Conservation (phyloP, 1,139 yeast species). For the Geotrichum macrosporum region DNA sequence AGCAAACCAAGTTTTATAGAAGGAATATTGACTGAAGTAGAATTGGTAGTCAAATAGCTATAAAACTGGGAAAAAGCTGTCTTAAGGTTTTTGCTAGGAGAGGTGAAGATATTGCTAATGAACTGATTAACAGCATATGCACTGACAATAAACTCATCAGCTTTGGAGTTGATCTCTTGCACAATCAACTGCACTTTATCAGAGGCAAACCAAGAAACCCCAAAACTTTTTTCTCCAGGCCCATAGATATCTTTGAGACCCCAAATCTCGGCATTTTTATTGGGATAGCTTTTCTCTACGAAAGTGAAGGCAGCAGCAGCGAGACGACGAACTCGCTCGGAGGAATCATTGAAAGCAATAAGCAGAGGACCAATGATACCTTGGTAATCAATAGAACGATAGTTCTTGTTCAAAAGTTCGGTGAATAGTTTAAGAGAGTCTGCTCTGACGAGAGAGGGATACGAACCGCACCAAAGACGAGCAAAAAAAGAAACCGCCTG, state of each 20-base stretch:
- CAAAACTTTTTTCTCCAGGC: slow-evolving; percentile 42
- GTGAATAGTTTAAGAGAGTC: slow-evolving; percentile 31
- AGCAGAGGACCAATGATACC: slow-evolving; percentile 36
- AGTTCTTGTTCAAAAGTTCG: slow-evolving; percentile 22
- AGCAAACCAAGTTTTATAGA: slow-evolving; percentile 45
- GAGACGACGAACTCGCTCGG: slow-evolving; percentile 40
- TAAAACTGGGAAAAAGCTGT: slow-evolving; percentile 30
- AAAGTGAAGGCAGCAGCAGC: slow-evolving; percentile 42
- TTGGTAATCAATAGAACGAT: slow-evolving; percentile 34
- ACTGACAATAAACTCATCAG: slow-evolving; percentile 47
- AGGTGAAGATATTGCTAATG: slow-evolving; percentile 31
- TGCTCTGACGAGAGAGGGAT: slow-evolving; percentile 34
- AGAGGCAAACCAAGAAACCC: slow-evolving; percentile 54
- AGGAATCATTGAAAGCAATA: slow-evolving; percentile 31
- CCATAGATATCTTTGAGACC: slow-evolving; percentile 46
- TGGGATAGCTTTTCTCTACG: slow-evolving; percentile 37
- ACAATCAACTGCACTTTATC: slow-evolving; percentile 56
- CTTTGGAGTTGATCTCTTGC: slow-evolving; percentile 39
- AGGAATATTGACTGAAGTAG: slow-evolving; percentile 44
- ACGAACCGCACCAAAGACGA: slow-evolving; percentile 34
- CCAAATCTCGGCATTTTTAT: slow-evolving; percentile 42
- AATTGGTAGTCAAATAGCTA: slow-evolving; percentile 51
- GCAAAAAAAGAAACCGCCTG: slow-evolving; percentile 34
- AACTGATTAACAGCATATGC: slow-evolving; percentile 41
- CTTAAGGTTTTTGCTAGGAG: slow-evolving; percentile 21